A percentile compares a stretch with the other conserved stretches of the same genome.
Conservation (phyloP, 805 yeast species). For the Dipodascopsis uninucleata region DNA sequence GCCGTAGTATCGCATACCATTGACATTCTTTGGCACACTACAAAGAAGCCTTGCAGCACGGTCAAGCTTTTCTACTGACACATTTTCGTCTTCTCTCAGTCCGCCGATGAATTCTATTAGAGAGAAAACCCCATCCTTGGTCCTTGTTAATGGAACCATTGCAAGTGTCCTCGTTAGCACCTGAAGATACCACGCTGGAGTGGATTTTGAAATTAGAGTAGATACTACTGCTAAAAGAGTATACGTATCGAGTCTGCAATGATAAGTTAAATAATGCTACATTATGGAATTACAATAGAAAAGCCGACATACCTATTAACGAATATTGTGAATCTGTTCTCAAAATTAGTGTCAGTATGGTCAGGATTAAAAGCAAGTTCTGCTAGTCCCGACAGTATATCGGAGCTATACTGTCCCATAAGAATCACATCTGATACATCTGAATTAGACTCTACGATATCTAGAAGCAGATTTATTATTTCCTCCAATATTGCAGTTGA, state of each 20-base stretch:
- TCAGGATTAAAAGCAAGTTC: conserved; percentile 31
- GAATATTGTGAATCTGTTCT: conserved; percentile 7
- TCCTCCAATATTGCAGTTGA: conserved; percentile 4
- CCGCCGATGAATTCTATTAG: conserved; percentile 76
- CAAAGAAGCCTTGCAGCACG: conserved; percentile 64
- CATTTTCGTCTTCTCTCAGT: conserved; percentile 64
- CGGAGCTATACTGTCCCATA: conserved; percentile 33
- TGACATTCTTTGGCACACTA: conserved; percentile 54
- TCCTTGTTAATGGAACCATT: conserved; percentile 51
- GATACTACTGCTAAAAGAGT: conserved; percentile 61
- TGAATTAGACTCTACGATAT: conserved; percentile 27
- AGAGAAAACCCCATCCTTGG: conserved; percentile 64
- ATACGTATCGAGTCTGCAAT: conserved; percentile 50
- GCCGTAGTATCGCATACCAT: conserved; percentile 50
- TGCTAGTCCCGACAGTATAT: conserved; percentile 31
- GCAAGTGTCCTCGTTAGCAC: conserved; percentile 52
- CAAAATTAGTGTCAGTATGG: not conserved
- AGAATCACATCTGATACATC: conserved; percentile 34
- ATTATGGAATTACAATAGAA: conserved; percentile 6
- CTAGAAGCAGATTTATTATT: conserved; percentile 21
- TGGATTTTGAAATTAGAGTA: conserved; percentile 49
- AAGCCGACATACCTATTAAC: conserved; percentile 6
- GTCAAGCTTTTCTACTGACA: conserved; percentile 62
- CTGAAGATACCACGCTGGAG: conserved; percentile 46
- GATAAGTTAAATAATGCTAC: conserved; percentile 13